Base-by-base conservation (phyloP, 2,329 filamentous ascomycete genomes). In the Ilyonectria robusta region DNA sequence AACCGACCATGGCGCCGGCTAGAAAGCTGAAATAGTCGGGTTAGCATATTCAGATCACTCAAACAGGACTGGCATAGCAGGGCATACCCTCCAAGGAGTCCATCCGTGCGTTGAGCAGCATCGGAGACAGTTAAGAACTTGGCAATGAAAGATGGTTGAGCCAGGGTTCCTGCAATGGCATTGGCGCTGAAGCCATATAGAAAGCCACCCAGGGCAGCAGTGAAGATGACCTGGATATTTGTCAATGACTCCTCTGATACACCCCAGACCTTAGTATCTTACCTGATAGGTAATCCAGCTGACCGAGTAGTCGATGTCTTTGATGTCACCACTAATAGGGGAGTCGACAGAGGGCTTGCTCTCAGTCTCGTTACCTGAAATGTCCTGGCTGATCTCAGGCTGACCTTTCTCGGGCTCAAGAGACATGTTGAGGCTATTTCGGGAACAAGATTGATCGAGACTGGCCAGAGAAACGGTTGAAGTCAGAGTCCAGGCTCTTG, bases 91-190 rank as follows among this genome's bases (percentile, higher is more conserved):
- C 62, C 62, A 11, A 65, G 62, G 19, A 68, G 62, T 2, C 66
- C 66, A 40, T 66, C 66, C 13, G 62, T 68, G 57, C 62, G 26
- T 19, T 53, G 47, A 29, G 62, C 66, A 33, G 69, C 67, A 58
- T 69, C 64, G 31, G 31, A 17, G 0, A 19, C 42, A 3, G 60
- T 50, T 51, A 70, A 31, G 42, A 70, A 70, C 31, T 70, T 70
- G 51, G 62, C 60, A 26, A 69, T 67, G 60, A 70, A 70, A 1
- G 62, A 67, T n/a, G 60, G 50, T 48, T 70, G 69, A 13, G 67
- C 69, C 57, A 70, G 37, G 19, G 66, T 70, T 53, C 69, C 69
- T 37, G 69, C 69, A 61, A 70, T 70, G 37, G 67, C 69, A 35
- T 70, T 70, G 62, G 62, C 64, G 42, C 62, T 67, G 59, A 67